Conservation (phyloP, 2,329 filamentous ascomycete species). For the Exophiala calicioides region DNA sequence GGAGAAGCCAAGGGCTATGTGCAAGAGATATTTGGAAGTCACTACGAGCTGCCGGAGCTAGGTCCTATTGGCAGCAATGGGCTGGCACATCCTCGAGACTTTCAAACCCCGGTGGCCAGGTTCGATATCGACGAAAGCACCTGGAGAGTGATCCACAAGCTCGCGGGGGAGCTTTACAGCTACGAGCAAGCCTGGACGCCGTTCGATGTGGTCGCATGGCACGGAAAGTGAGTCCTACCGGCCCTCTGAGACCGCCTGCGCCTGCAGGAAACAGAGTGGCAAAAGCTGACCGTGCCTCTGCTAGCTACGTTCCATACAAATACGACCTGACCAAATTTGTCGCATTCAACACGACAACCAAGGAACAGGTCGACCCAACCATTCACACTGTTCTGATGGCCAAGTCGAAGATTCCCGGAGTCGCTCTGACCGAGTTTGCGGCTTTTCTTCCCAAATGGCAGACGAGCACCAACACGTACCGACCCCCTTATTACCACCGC, state of each 20-base stretch:
- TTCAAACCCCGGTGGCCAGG: constrained; percentile 60
- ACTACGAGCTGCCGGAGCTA: constrained; percentile 66
- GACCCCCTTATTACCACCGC: constrained; percentile 46
- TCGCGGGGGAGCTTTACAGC: constrained; percentile 62
- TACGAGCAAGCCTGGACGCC: constrained; percentile 65
- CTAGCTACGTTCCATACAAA: constrained; percentile 52
- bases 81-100: constrained; percentile 65
- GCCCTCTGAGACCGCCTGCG: too few species aligned
- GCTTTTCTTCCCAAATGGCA: constrained; percentile 44
- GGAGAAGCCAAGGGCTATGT: constrained; percentile 66
- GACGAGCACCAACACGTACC: constrained; percentile 41
- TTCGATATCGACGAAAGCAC: constrained; percentile 57
- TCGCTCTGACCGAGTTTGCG: constrained; percentile 39
- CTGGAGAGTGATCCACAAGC: constrained; percentile 59
- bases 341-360: constrained; percentile 41
- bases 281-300: too few species aligned
- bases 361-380: constrained; percentile 44
- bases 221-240: too few species aligned
- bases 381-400: constrained; percentile 45
- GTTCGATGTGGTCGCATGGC: constrained; percentile 72
- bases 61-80: constrained; percentile 67
- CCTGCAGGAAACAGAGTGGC: too few species aligned
- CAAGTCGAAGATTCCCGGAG: constrained; percentile 35
- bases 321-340: constrained; percentile 45
- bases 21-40: constrained; percentile 64